These are phyloP conservation scores for Plasmodium cynomolgi DNA, from an alignment of 169 alveolate species.

Conservation along the genomic window DNA sequence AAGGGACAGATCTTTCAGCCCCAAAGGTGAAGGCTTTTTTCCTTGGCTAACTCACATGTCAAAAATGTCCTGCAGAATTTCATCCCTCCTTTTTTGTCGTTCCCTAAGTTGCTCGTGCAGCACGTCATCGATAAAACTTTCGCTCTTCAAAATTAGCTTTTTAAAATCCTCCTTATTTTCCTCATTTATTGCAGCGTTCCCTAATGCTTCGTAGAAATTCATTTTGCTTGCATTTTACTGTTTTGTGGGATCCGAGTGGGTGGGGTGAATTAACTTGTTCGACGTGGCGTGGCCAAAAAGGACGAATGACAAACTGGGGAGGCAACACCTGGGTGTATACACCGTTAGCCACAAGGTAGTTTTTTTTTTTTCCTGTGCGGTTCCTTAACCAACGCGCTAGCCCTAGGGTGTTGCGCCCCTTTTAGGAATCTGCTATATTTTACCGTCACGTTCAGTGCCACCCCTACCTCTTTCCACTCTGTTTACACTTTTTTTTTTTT, in stretches of 20 bases:
- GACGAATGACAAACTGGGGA: not conserved
- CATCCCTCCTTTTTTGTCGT: constrained; percentile 70
- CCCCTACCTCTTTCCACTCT: not conserved
- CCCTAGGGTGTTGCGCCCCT: not conserved
- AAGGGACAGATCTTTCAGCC: not conserved
- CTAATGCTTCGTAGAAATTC: constrained; percentile 55
- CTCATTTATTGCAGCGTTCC: constrained; percentile 60
- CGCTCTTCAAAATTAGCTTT: constrained; percentile 69
- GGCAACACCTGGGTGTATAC: not conserved
- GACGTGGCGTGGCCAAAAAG: not conserved
- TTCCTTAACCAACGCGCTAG: not conserved
- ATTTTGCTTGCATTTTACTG: constrained; percentile 18
- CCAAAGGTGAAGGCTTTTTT: not conserved
- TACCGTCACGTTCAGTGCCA: not conserved
- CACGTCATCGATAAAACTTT: constrained; percentile 72
- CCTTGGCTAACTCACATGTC: constrained; percentile 42
- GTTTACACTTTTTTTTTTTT: not conserved
- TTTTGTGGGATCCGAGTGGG: not conserved
- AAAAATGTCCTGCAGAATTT: constrained; percentile 70
- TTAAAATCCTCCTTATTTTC: constrained; percentile 46
- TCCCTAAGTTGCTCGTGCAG: constrained; percentile 58
- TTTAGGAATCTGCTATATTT: not conserved
- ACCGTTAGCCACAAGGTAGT: not conserved
- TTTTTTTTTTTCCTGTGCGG: not conserved
- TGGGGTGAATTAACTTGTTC: not conserved